Evolutionary conservation across 805 yeast species (phyloP), one percentile per base, ranked within the genome.

Genomic region (Starmerella geochares): DNA sequence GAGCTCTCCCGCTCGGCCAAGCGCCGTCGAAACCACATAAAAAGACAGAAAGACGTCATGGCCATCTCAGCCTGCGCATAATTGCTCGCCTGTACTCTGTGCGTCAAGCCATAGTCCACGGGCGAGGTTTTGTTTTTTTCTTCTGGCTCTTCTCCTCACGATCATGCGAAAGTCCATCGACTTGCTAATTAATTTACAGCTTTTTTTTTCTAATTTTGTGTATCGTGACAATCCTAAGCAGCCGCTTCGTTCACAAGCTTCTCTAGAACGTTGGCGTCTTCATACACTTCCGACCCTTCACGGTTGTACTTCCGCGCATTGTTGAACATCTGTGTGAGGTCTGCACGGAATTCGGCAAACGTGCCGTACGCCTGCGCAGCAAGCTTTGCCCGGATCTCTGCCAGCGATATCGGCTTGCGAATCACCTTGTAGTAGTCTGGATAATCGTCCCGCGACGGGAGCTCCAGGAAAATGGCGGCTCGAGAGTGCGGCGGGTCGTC

Each of bases 351-450:
- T 28, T 72, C 78, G 9, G 70, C 75, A 36, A 71, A 65, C 23
- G 69, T 60, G 19, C 43, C 51, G 52, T 72, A 72, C 17, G 53
- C 52, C 4, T 62, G 65, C 23, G 61, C 59, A 19, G 71, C 69
- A 48, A 80, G 60, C 47, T 71, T 71, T 60, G 72, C 73, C 47
- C 67, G 69, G 52, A 83, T 68, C 55, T 72, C 77, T 46, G 70
- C 70, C 46, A 83, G 64, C 2, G 87, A 73, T 21, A 80, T 75
- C 2, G 88, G 87, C 48, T 67, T 65, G 54, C 69, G 66, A 59
- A 83, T 81, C 28, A 81, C 62, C 58, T 72, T 50, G 69, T 82
- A 90, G 64, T 90, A 90, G 65, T 90, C 96, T 0, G 96, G 92
- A 64, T 86, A 90, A 48, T 78, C 62, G 63, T 76, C 76, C 55